Base-by-base conservation (phyloP, 345 rosid species). In the Hevea brasiliensis region DNA sequence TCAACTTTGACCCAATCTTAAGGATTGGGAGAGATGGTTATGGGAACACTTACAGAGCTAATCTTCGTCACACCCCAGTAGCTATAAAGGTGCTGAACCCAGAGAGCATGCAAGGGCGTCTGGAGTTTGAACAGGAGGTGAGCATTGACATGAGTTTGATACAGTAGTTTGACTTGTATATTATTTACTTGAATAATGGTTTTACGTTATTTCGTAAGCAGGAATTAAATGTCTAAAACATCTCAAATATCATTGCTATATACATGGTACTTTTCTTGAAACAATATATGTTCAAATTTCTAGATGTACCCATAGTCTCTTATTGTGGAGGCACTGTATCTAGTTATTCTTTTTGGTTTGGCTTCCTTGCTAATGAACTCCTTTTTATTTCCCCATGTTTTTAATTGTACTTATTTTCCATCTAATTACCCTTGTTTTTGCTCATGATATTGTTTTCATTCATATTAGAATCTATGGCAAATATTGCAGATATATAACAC, bases 1-100 rank as follows among this genome's bases (percentile, higher is more conserved):
- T 37, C 51, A 83, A 80, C 59, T 92, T 92, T 76, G 89, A 92
- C 76, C 86, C 86, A 26, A 81, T 88, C 51, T 73, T 80, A 77
- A 92, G 87, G 85, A 90, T 94, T 71, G 98, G 94, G 26, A 94
- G 90, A 88, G 96, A 96, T 14, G 92, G 94, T 51, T 90, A 87
- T 81, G 98, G 96, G 42, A 90, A 85, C 84, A 87, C 90, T 74
- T 92, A 88, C 69, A 82, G 79, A 74, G 93, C 91, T 57, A 10
- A 59, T 15, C 87, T 94, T 72, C 84, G 84, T 53, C 92, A 88
- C 65, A 86, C 85, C 5, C 80, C 74, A 48, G 97, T 89, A 72
- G 96, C 94, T 54, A 88, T 94, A 60, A 92, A 94, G 80, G 81
- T 84, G 81, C 71, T 86, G 79, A 81, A 87, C 76, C 66, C 91